These are phyloP conservation scores for Dioszegia aurantiaca DNA, from an alignment of 768 basidiomycete genomes.

Conservation along the genomic window DNA sequence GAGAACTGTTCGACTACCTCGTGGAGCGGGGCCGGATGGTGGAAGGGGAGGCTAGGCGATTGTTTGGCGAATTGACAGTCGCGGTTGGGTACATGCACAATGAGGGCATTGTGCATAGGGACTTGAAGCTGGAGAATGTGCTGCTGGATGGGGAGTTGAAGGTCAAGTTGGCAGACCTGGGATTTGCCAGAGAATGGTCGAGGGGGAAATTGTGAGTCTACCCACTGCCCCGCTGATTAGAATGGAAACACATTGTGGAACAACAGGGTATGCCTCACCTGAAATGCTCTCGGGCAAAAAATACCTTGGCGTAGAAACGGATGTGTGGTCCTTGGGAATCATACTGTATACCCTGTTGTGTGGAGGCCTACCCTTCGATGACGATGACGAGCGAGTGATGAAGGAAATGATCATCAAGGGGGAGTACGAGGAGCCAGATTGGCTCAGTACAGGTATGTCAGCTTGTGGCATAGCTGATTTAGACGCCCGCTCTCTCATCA, in stretches of 20 bases:
- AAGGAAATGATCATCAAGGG: constrained; percentile 76
- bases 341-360: constrained; percentile 87
- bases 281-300: constrained; percentile 85
- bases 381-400: constrained; percentile 75
- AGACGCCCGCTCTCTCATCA: constrained; percentile 85
- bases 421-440: constrained; percentile 85
- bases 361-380: constrained; percentile 84
- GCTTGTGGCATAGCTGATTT: not conserved
- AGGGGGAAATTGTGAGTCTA: constrained; percentile 43
- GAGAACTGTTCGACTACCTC: constrained; percentile 97
- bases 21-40: constrained; percentile 85
- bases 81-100: constrained; percentile 90
- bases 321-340: constrained; percentile 90
- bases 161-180: constrained; percentile 91
- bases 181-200: constrained; percentile 79
- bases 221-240: constrained; percentile 60
- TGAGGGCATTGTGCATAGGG: constrained; percentile 90
- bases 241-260: constrained; percentile 93
- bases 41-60: constrained; percentile 74
- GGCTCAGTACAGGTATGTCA: constrained; percentile 75
- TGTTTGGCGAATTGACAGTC: constrained; percentile 96
- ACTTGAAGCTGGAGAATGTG: constrained; percentile 94
- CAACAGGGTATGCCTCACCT: constrained; percentile 85
- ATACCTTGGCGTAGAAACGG: constrained; percentile 90
- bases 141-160: constrained; percentile 84